These are phyloP conservation scores for Rutstroemia sp. DNA, from an alignment of 2,329 filamentous ascomycete genomes.

Conservation along the genomic window DNA sequence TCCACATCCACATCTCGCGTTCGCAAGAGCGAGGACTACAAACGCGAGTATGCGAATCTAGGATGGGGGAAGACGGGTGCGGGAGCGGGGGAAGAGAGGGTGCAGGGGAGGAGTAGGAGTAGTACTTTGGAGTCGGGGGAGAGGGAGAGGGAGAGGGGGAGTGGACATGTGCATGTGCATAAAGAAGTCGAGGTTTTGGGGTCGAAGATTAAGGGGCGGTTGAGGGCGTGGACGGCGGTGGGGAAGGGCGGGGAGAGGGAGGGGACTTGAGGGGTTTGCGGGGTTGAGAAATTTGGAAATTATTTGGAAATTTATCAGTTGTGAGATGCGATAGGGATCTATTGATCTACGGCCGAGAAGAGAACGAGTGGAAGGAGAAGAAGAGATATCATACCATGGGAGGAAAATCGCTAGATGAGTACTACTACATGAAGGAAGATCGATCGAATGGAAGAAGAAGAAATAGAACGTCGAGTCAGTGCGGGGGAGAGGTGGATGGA, in stretches of 20 bases:
- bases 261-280: neutral
- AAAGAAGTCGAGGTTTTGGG: neutral
- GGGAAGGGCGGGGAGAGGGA: neutral
- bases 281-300: neutral
- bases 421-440: neutral
- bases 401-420: too few relatives aligned
- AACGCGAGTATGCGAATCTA: too few relatives aligned
- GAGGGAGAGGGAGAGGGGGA: neutral
- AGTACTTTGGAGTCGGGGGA: neutral
- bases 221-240: constrained; percentile 6
- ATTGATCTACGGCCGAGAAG: too few relatives aligned
- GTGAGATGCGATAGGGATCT: too few relatives aligned
- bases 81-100: neutral
- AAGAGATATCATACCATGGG: too few relatives aligned
- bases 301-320: neutral
- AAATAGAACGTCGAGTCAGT: neutral
- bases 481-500: too few relatives aligned
- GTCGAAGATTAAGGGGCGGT: constrained; percentile 5
- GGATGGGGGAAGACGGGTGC: neutral
- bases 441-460: neutral
- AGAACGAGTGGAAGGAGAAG: too few relatives aligned
- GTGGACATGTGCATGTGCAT: too few relatives aligned
- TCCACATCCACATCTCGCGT: neutral
- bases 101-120: neutral
- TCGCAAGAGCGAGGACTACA: neutral